A percentile compares a stretch with the other conserved stretches of the same genome.
These are phyloP conservation scores for Ceratobasidium papillatum DNA, from an alignment of 1,284 basidiomycete species.

Conservation along the genomic window DNA sequence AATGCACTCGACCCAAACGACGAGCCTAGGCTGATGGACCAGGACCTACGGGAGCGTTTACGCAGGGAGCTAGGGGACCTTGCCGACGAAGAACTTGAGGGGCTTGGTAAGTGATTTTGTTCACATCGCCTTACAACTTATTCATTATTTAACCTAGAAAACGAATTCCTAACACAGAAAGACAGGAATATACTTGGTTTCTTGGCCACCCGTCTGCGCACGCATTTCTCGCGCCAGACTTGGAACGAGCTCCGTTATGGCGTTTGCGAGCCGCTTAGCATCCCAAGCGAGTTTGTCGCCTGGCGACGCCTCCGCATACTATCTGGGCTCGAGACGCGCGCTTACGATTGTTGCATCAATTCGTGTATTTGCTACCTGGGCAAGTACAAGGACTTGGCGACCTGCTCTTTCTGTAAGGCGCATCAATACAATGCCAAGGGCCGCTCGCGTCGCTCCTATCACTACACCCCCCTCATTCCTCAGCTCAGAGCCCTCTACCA, in stretches of 20 bases:
- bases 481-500: conserved; percentile 14
- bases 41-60: background rate
- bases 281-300: conserved; percentile 35
- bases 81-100: background rate
- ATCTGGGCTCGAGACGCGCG: conserved; percentile 6
- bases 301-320: conserved; percentile 26
- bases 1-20: background rate
- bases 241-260: conserved; percentile 5
- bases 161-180: background rate
- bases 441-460: background rate
- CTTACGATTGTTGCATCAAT: conserved; percentile 27
- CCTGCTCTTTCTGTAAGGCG: background rate
- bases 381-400: background rate
- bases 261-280: conserved; percentile 3
- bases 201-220: conserved; percentile 6
- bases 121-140: background rate
- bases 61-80: no score
- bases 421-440: background rate
- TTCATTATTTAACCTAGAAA: background rate
- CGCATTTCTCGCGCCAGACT: conserved; percentile 10
- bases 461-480: conserved; percentile 19
- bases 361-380: conserved; percentile 30
- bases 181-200: background rate
- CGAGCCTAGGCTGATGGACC: background rate
- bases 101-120: background rate